Conservation (phyloP, 176 grass and related monocot genomes). For the Rhynchospora pubera region DNA sequence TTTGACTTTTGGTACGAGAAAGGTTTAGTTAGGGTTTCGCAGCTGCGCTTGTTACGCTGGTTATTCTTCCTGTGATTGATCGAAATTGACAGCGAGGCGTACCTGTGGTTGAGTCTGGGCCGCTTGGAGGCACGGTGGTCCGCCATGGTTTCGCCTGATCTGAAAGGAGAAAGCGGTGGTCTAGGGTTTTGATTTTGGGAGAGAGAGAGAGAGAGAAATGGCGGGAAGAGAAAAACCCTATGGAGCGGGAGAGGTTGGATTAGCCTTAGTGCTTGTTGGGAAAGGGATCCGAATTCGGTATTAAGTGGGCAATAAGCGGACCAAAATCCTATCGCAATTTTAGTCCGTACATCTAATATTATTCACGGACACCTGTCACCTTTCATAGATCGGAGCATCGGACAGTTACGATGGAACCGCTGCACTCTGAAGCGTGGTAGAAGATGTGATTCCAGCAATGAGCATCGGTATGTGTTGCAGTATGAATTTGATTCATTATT, state of each 20-base stretch:
- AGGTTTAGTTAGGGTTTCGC: not conserved
- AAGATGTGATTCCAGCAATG: too few species aligned
- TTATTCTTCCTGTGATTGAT: not conserved
- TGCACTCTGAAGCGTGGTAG: too few species aligned
- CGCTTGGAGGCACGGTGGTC: constrained; percentile 46
- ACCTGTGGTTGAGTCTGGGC: constrained; percentile 28
- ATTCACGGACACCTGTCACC: too few species aligned
- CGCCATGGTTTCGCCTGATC: constrained; percentile 25
- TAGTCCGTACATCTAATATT: too few species aligned
- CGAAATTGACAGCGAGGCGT: not conserved
- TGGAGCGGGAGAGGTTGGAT: not conserved
- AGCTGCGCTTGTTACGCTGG: not conserved
- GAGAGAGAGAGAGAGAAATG: constrained; percentile 8
- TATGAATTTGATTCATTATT: too few species aligned
- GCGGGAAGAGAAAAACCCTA: constrained; percentile 32
- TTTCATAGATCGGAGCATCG: too few species aligned
- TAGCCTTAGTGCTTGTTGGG: not conserved
- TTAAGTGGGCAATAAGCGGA: too few species aligned
- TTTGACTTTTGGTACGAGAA: not conserved
- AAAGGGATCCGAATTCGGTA: too few species aligned
- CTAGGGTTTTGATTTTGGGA: constrained; percentile 33
- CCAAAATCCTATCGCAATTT: too few species aligned
- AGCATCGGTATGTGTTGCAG: too few species aligned
- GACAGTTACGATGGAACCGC: too few species aligned
- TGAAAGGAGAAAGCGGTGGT: not conserved